A percentile compares a stretch with the other conserved stretches of the same genome.
Conservation (phyloP, 345 rosid genomes). For the Acer negundo region DNA sequence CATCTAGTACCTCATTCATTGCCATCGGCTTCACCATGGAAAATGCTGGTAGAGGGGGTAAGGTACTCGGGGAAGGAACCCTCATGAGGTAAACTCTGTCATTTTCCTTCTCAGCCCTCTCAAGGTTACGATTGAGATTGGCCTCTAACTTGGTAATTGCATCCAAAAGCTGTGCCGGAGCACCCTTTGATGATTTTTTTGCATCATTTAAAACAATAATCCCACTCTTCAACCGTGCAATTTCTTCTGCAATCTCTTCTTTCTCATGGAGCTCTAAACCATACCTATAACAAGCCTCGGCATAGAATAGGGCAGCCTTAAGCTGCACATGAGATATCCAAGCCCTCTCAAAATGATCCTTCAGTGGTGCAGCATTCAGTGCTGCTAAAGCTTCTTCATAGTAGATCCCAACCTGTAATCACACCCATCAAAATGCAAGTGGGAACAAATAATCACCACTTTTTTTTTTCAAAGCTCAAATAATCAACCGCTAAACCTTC, state of each 20-base stretch:
- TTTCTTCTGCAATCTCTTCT: constrained; percentile 95
- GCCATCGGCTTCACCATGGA: constrained; percentile 92
- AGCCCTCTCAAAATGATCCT: constrained; percentile 91
- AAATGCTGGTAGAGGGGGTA: constrained; percentile 77
- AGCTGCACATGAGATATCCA: constrained; percentile 94
- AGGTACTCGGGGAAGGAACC: constrained; percentile 83
- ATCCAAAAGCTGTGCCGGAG: constrained; percentile 82
- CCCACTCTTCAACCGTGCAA: constrained; percentile 81
- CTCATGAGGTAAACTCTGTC: constrained; percentile 98
- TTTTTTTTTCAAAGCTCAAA: not conserved
- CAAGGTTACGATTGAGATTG: constrained; percentile 70
- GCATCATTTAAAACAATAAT: constrained; percentile 68
- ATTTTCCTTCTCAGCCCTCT: constrained; percentile 96
- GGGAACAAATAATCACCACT: not conserved
- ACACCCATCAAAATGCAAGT: constrained; percentile 16
- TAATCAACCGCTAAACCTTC: not conserved
- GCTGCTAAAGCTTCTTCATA: constrained; percentile 94
- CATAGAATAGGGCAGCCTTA: constrained; percentile 80
- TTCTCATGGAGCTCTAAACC: constrained; percentile 90
- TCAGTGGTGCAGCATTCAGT: constrained; percentile 64
- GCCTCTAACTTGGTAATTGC: constrained; percentile 79
- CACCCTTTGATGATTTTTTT: constrained; percentile 82
- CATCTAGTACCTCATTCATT: constrained; percentile 87
- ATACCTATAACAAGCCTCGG: constrained; percentile 89
- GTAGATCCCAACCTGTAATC: constrained; percentile 75